These are phyloP conservation scores for Fomitopsis schrenkii DNA, from an alignment of 1,284 basidiomycete species.

Conservation along the genomic window DNA sequence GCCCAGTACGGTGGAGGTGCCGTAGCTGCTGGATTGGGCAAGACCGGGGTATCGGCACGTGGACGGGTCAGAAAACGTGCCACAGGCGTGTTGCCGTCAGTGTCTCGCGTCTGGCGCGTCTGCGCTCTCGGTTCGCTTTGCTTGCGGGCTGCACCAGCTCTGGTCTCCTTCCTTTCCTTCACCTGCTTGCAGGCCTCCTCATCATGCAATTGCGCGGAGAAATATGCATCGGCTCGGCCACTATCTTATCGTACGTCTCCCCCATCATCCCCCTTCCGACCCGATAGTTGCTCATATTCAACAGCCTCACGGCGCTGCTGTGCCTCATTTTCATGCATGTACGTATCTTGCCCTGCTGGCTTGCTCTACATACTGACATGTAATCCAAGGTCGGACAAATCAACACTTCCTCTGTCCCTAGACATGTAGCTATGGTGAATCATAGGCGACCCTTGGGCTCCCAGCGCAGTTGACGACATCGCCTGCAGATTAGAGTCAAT, in stretches of 20 bases:
- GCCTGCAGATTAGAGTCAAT: constrained; percentile 59
- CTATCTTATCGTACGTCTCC: constrained; percentile 59
- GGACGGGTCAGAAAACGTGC: background rate
- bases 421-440: constrained; percentile 66
- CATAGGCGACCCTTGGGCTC: constrained; percentile 11
- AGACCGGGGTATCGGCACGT: constrained; percentile 7
- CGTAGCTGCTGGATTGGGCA: background rate
- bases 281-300: constrained; percentile 9
- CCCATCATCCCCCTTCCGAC: constrained; percentile 10
- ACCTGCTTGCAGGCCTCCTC: constrained; percentile 6
- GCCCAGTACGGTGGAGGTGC: background rate
- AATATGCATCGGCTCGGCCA: constrained; percentile 63
- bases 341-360: constrained; percentile 19
- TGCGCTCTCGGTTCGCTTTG: constrained; percentile 13
- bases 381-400: constrained; percentile 70
- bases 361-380: background rate
- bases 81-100: constrained; percentile 11
- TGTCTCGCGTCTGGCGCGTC: constrained; percentile 15
- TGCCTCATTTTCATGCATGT: constrained; percentile 80
- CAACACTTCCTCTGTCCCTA: constrained; percentile 67
- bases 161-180: constrained; percentile 26
- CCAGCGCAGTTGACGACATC: constrained; percentile 15
- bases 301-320: constrained; percentile 59
- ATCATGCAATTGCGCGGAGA: constrained; percentile 53
- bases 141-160: constrained; percentile 6